Evolutionary conservation across 352 stramenopile genomes (phyloP).

Genomic region (Globisporangium megalacanthum): DNA sequence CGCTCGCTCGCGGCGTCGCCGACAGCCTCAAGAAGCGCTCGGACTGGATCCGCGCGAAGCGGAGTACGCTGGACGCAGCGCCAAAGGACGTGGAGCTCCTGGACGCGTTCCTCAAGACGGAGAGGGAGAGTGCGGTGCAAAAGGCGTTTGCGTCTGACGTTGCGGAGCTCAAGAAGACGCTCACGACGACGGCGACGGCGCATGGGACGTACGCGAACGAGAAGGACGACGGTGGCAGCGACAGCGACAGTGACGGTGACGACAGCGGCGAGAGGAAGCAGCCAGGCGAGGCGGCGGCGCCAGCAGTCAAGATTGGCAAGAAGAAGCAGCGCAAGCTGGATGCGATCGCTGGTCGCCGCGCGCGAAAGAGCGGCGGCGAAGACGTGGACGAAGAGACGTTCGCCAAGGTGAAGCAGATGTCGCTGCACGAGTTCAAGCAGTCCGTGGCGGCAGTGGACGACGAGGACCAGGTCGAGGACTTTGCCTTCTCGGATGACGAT

Average conservation of each 20-base stretch:
- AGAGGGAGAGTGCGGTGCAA: conserved; percentile 78
- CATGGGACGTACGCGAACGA: conserved; percentile 11
- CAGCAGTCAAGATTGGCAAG: conserved; percentile 22
- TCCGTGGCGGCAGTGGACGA: conserved; percentile 67
- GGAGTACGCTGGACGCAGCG: conserved; percentile 84
- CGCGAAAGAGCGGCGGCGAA: conserved; percentile 18
- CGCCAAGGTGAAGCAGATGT: conserved; percentile 76
- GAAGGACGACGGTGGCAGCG: conserved; percentile 28
- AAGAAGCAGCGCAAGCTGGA: conserved; percentile 41
- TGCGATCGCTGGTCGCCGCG: conserved; percentile 7
- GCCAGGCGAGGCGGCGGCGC: conserved; percentile 4
- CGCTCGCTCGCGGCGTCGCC: conserved; percentile 49
- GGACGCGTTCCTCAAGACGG: conserved; percentile 72
- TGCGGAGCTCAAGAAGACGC: conserved; percentile 60
- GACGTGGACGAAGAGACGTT: conserved; percentile 60
- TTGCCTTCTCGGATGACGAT: conserved; percentile 72
- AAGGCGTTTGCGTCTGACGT: conserved; percentile 82
- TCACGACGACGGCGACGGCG: conserved; percentile 34
- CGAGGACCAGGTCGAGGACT: conserved; percentile 71
- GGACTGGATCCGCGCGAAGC: conserved; percentile 87
- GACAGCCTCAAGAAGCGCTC: conserved; percentile 70
- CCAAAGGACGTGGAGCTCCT: conserved; percentile 85
- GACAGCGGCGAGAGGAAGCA: conserved; percentile 29
- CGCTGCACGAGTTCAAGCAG: conserved; percentile 77
- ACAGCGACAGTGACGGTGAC: conserved; percentile 25